phyloP scores from a whole-genome alignment of 257 asterid genomes.

The Solanum medicagineum region DNA sequence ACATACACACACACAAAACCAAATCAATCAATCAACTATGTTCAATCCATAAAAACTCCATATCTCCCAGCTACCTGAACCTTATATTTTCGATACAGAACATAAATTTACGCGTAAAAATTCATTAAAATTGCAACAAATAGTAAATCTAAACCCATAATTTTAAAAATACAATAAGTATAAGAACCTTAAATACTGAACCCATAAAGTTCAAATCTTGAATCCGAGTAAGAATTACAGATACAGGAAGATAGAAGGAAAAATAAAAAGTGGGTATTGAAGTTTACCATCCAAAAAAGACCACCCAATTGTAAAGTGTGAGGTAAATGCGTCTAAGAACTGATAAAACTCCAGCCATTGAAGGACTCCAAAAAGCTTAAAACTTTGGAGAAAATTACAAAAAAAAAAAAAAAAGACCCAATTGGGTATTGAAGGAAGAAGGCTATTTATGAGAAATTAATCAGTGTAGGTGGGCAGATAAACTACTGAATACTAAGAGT shows the following conservation, averaged over 20 bases:
- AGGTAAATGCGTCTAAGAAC: slow-evolving; percentile 58
- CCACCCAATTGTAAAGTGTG: slow-evolving; percentile 60
- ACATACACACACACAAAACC: background rate
- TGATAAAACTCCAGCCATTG: slow-evolving; percentile 55
- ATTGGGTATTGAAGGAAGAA: background rate
- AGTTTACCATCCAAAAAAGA: slow-evolving; percentile 68
- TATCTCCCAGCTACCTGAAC: background rate
- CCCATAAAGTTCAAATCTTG: background rate
- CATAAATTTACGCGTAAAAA: background rate
- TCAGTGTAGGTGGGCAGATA: background rate
- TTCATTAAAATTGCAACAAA: background rate
- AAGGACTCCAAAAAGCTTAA: background rate
- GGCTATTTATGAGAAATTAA: background rate
- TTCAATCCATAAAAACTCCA: background rate
- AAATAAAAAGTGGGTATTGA: background rate
- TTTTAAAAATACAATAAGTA: background rate
- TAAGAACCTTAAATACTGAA: background rate
- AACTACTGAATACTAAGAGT: background rate
- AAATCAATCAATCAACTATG: background rate
- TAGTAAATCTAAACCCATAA: fast-evolving
- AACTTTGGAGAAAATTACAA: background rate
- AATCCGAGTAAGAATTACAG: background rate
- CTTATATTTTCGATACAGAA: background rate
- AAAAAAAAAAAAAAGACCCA: background rate
- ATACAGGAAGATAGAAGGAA: background rate